Evolutionary conservation across 768 basidiomycete genomes (phyloP), one percentile per base, ranked within the genome.

Genomic region (Mycena crocata): DNA sequence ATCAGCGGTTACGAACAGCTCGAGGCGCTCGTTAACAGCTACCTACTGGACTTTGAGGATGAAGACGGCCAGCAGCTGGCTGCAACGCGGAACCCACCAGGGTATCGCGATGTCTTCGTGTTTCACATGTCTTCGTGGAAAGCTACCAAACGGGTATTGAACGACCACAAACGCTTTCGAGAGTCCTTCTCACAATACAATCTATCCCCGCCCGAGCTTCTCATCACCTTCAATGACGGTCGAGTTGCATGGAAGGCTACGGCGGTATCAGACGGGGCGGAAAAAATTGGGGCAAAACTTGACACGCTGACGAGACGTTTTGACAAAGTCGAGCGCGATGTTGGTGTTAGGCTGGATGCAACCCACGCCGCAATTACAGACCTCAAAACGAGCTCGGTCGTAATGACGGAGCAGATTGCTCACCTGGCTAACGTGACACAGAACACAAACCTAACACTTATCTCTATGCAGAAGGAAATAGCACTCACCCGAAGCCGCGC

Each of bases 181-280:
- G 7, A 28, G 14, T 2, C 13, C 40, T 57, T 57, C 21, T 5
- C 5, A 5, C 42, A 45, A 17, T 45, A 30, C 55, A 9, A 57
- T 3, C 4, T 57, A 1, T 44, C 39, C 7, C 28, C 40, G 1
- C 56, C 40, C 14, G 56, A 42, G 21, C 56, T 57, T 5, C 30
- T 57, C 23, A 8, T 57, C 30, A 31, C 30, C 17, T 19, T 57
- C 19, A 57, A 57, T 30, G 56, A 57, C 12, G 56, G 56, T 19
- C 2, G 3, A 3, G 56, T 57, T 21, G 28, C 56, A n/a, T 57
- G 56, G 56, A 57, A 45, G 30, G 56, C 49, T 3, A 10, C 56
- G 2, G 32, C 54, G 15, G 26, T 55, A 2, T 23, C 56, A 5
- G 42, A 57, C 5, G 40, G 35, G 7, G 56, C 56, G 1, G 42